Evolutionary conservation across 2,329 filamentous ascomycete species (phyloP).

Genomic region (Aspergillus spinulosporus): DNA sequence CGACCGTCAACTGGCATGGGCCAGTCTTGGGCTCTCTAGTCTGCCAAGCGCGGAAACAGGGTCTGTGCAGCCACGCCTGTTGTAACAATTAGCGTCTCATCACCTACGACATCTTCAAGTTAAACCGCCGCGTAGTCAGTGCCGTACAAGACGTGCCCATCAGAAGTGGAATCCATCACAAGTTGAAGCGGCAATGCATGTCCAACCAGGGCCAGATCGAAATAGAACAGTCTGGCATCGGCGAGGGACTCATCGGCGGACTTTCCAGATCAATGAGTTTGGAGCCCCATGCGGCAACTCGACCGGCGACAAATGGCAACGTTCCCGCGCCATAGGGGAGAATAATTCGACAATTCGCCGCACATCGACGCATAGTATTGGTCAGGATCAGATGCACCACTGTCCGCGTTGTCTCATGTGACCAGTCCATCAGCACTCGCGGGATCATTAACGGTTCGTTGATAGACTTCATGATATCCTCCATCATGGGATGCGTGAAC

Average conservation of each 20-base stretch:
- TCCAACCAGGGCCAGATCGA: neutral
- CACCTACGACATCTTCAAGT: neutral
- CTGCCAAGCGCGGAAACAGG: neutral
- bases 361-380: neutral
- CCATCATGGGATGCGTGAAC: constrained; percentile 46
- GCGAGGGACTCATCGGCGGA: neutral
- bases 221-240: constrained; percentile 1
- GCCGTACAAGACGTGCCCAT: constrained; percentile 2
- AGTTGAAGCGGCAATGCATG: neutral
- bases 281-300: neutral
- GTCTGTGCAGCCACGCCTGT: neutral
- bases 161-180: neutral
- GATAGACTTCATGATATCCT: neutral
- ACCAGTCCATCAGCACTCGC: neutral
- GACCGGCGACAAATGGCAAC: constrained; percentile 1
- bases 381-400: constrained; percentile 8
- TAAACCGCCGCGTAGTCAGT: constrained; percentile 1
- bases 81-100: neutral
- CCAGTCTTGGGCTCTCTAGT: neutral
- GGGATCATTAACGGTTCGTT: neutral
- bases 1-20: neutral
- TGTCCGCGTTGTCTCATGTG: constrained; percentile 6
- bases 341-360: neutral
- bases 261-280: constrained; percentile 1
- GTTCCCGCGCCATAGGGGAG: constrained; percentile 2